Base-by-base conservation (phyloP, 1,139 yeast genomes). In the Kodamaea sp. region DNA sequence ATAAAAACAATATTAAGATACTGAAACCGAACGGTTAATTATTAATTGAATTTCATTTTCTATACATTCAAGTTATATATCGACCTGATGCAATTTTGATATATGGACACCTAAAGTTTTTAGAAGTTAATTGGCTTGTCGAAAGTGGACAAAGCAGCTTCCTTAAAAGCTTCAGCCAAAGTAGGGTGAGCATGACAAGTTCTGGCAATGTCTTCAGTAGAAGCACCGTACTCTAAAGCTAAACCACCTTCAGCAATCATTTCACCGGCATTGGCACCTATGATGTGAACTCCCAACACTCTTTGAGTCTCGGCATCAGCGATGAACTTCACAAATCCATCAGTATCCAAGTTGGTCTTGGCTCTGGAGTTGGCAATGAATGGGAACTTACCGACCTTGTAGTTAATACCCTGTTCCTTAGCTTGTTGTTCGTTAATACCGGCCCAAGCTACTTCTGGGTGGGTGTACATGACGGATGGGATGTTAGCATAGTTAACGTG, bases 171-270 rank as follows among this genome's bases (percentile, higher is more conserved):
- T 74, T 94, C 99, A 28, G 96, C 77, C 52, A 94, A 76, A 28
- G 99, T 92, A 63, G 99, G 99, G 70, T 94, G 99, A 41, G 98
- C 97, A 57, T 92, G 98, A 66, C 97, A 90, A 34, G 90, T 87
- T 73, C 97, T 84, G 44, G 97, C 95, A 57, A 94, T 76, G 60
- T 94, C 99, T 71, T 94, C 99, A 38, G 97, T 86, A 32, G 95
- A 83, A 36, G 98, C 99, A 66, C 99, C 99, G 69, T 94, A 94
- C 73, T 94, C 99, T 50, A 94, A 68, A 33, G 99, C 99, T 60
- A 94, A 78, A 49, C 95, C 96, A 44, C 90, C 97, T 73, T 94
- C 98, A 48, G 96, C 97, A 61, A 94, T 92, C 96, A 94, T 88
- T 76, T 94, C 99, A 70, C 99, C 98, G 40, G 99, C 99, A 59